Evolutionary conservation across 345 rosid species (phyloP), one percentile per base, ranked within the genome.

Genomic region (Syzygium oleosum): DNA sequence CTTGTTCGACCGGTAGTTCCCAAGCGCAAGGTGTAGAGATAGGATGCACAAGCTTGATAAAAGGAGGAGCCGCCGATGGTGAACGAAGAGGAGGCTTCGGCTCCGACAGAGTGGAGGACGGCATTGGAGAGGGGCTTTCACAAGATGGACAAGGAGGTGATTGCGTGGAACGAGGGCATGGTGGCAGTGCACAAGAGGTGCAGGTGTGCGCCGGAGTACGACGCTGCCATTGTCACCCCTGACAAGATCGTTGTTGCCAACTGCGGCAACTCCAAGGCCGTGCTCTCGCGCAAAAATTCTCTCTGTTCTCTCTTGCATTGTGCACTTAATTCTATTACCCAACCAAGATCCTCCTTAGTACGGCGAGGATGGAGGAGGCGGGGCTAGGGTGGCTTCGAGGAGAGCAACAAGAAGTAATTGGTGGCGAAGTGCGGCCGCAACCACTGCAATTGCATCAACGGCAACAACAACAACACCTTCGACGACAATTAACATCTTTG

Each of bases 231-330:
- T 51, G 87, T 98, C 51, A 94, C 97, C 17, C 94, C 92, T 43
- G 46, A 43, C 46, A 1, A 6, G 46, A 43, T 43, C 46, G 46
- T 43, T 43, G 46, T 43, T 43, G 46, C 46, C 46, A 43, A 96
- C 61, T 95, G 98, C 52, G 99, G 99, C 4, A 43, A 43, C 65
- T 98, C 98, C 0, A 93, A 99, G 56, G 99, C 98, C 2, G 95
- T 98, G 85, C 93, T 96, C 29, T 95, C 94, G 29, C 95, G 97
- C 6, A 94, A 94, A 52, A 52, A 52, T 52, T 16, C 55, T 52
- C 55, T 52, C 7, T 52, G 55, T 52, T 52, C 55, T 52, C 19
- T 52, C 55, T 52, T 6, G 55, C 55, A 52, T 19, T 52, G 7
- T 5, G 19, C 54, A 15, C 54, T 52, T 52, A 52, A 52, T 52